These are phyloP conservation scores for Oryza meridionalis DNA, from an alignment of 176 grass and related monocot genomes.

Conservation along the genomic window DNA sequence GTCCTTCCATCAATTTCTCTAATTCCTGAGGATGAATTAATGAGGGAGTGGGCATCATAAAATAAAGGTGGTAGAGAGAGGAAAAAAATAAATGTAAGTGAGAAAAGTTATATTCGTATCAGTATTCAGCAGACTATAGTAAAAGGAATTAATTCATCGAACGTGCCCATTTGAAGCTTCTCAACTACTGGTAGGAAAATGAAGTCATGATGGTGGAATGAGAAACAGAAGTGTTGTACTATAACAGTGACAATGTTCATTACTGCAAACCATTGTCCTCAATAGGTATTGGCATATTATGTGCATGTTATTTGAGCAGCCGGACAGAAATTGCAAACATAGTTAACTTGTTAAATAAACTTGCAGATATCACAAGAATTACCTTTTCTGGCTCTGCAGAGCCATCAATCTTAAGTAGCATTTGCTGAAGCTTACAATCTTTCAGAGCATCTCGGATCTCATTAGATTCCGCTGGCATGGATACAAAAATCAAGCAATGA, in stretches of 20 bases:
- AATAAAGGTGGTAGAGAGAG: background rate
- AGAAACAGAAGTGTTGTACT: conserved; percentile 24
- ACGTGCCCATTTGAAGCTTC: background rate
- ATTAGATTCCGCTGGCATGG: conserved; percentile 49
- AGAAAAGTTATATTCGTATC: background rate
- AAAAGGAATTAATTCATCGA: conserved; percentile 10
- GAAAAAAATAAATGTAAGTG: background rate
- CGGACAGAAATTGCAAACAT: background rate
- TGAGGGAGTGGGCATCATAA: background rate
- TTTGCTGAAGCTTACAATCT: conserved; percentile 57
- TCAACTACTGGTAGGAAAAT: conserved; percentile 1
- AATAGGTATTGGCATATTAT: background rate
- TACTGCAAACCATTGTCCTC: background rate
- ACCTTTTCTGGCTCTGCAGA: conserved; percentile 76
- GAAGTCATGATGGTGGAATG: conserved; percentile 12
- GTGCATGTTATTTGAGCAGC: background rate
- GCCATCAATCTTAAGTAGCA: conserved; percentile 65
- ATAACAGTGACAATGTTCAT: background rate
- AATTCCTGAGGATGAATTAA: conserved; percentile 58
- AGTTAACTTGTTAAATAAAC: background rate
- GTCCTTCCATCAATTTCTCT: conserved; percentile 60
- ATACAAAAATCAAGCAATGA: conserved; percentile 25
- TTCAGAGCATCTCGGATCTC: conserved; percentile 66
- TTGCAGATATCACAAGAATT: conserved; percentile 24
- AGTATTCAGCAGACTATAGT: background rate